Conservation (phyloP, 2,329 filamentous ascomycete genomes). For the Venturia carpophila region DNA sequence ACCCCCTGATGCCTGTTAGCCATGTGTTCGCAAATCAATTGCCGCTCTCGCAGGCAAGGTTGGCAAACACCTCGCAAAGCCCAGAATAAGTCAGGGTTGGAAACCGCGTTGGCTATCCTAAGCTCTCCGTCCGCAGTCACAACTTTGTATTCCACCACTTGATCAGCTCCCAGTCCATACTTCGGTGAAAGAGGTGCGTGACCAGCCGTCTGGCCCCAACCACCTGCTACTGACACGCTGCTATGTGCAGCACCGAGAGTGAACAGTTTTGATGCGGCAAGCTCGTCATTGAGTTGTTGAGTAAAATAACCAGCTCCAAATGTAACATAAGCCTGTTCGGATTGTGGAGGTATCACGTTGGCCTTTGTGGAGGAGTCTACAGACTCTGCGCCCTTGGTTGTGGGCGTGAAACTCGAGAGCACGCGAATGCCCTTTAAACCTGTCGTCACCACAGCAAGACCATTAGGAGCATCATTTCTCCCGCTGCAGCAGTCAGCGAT, state of each 20-base stretch:
- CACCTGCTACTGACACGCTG: conserved; percentile 10
- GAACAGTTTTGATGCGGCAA: conserved; percentile 5
- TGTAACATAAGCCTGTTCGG: conserved; percentile 12
- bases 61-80: conserved; percentile 17
- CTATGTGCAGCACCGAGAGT: conserved; percentile 18
- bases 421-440: conserved; percentile 7
- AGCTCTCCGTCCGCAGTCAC: conserved; percentile 26
- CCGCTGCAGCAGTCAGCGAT: not conserved
- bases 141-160: conserved; percentile 25
- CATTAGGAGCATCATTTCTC: conserved; percentile 15
- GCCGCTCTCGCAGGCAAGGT: not conserved
- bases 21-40: not conserved
- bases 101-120: conserved; percentile 15
- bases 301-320: conserved; percentile 13
- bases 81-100: conserved; percentile 19
- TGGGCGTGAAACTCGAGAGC: conserved; percentile 1
- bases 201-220: conserved; percentile 15
- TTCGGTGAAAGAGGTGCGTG: conserved; percentile 7
- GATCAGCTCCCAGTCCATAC: conserved; percentile 29
- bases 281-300: conserved; percentile 7
- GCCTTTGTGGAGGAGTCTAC: conserved; percentile 8
- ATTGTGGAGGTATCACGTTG: conserved; percentile 5
- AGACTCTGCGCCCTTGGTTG: conserved; percentile 9
- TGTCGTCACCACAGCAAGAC: conserved; percentile 3
- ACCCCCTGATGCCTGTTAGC: not conserved